Base-by-base conservation (phyloP, 2,329 filamentous ascomycete genomes). In the Balansia obtecta region DNA sequence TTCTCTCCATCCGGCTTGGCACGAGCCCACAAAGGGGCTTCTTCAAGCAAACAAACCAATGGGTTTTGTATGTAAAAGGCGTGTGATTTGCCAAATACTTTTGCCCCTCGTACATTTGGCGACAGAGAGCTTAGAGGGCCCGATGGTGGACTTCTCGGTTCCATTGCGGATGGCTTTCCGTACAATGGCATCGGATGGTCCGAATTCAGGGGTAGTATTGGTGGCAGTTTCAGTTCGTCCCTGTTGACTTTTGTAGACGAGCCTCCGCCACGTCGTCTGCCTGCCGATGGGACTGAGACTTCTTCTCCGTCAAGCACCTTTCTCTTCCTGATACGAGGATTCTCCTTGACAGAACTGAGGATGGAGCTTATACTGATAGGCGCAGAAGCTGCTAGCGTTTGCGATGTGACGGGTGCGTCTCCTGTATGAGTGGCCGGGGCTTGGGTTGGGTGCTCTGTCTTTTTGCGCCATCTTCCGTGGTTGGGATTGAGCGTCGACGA, bases 291-390 rank as follows among this genome's bases (percentile, higher is more conserved):
- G 9, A 52, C 53, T 1, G 51, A 52, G 33, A 65, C 59, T 49
- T 66, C 63, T 40, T 65, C 68, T 9, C 70, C 71, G 22, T 69
- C 62, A 48, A 73, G 68, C 55, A 62, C 67, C 57, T 75, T 76
- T 13, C 69, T 68, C 58, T 72, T 76, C 52, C 74, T 66, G 39
- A 68, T 63, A 20, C 73, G 68, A 6, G 68, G 68, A 39, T 73
- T 70, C 10, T 65, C 63, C 58, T 79, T 79, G 52, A 79, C 74
- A 1, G 73, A 71, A 9, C 69, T 66, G 4, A 72, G 61, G n/a
- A 79, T 78, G 3, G 76, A 76, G 52, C 61, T 69, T 43, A 54
- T 52, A 32, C 40, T 22, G 16, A 45, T n/a, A 3, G 40, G 38
- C 9, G 13, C 27, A 16, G 22, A 11, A 18, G 49, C n/a, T 3